Evolutionary conservation across 352 stramenopile species (phyloP), one percentile per base, ranked within the genome.

Genomic region (Pythium volutum): DNA sequence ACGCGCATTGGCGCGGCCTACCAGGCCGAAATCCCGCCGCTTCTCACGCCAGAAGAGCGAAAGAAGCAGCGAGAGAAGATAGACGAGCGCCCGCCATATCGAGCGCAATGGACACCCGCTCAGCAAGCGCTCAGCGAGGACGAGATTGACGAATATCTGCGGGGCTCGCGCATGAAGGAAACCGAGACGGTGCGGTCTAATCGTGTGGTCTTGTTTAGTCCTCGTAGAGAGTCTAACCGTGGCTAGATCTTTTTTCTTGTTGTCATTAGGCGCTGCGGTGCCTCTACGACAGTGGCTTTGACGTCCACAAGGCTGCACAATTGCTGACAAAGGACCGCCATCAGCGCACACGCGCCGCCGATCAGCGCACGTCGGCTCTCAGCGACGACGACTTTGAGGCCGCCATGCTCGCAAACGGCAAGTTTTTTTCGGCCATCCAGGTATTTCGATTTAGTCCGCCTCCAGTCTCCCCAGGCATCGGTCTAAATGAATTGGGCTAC

Each of bases 381-480:
- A 49, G 45, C 15, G 58, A 78, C 38, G 67, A 82, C 27, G 57
- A 52, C 3, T 89, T 89, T 36, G 75, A 76, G 42, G 46, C 55
- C 11, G 77, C 78, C 10, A 43, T 91, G 0, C 27, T 45, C 4
- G 66, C 61, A 2, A 67, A 89, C 26, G 78, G 75, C 57, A 91
- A 91, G 60, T 77, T 73, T 39, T 91, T 91, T 22, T 73, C 76
- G 38, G 47, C 75, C 1, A 77, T 91, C 15, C 68, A 87, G 67
- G 81, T 91, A 51, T 59, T 69, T n/a, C 22, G 29, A 26, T 45
- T 49, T 18, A 39, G 46, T 53, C 22, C 23, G 11, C 36, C 14
- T 43, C 36, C 33, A 22, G 42, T 48, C 42, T 48, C 26, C 11
- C 4, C 42, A 48, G 20, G 42, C n/a, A 25, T 50, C 9, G 43